Base-by-base conservation (phyloP, 2,329 filamentous ascomycete species). In the Cladosporium sphaerospermum region DNA sequence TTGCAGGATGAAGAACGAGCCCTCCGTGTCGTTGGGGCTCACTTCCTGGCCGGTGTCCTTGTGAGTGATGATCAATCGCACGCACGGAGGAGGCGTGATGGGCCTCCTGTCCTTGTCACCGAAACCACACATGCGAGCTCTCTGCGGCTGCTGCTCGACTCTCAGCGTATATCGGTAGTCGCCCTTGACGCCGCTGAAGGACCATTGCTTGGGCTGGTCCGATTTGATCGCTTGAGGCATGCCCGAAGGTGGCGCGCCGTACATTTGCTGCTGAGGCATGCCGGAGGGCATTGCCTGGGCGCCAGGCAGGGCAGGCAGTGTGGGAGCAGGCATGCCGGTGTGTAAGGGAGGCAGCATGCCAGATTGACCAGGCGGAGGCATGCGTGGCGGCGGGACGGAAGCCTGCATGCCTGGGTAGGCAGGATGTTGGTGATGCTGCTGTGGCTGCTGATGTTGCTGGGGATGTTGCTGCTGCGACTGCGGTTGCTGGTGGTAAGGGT, bases 61-160 rank as follows among this genome's bases (percentile, higher is more conserved):
- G 69, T 96, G 89, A 56, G 79, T 83, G 48, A 97, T 85, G 37
- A 93, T 78, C 10, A 97, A 80, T 58, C 86, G 82, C 49, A 97
- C 86, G 70, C 92, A 96, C 3, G 93, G 92, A 18, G 93, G 93
- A 11, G 93, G 92, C 28, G 93, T 97, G 62, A 99, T 96, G 23
- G 93, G 93, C 59, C 93, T 82, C 59, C 93, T 88, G 70, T 99
- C 93, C 88, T 97, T 99, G 75, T 99, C 93, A 57, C 93, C 93
- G 73, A 97, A 99, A 7, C 93, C 93, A 74, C 93, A 99, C 93
- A 97, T 97, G 57, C 93, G 88, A 60, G 93, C 93, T 63, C 93
- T 84, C 63, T 89, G 80, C 47, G 93, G 93, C 70, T 97, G 90
- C 74, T 99, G 93, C 60, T 88, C 84, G 56, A 96, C 89, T 43